A percentile compares a stretch with the other conserved stretches of the same genome.
Conservation (phyloP, 306 rosid species). For the Lotus japonicus region DNA sequence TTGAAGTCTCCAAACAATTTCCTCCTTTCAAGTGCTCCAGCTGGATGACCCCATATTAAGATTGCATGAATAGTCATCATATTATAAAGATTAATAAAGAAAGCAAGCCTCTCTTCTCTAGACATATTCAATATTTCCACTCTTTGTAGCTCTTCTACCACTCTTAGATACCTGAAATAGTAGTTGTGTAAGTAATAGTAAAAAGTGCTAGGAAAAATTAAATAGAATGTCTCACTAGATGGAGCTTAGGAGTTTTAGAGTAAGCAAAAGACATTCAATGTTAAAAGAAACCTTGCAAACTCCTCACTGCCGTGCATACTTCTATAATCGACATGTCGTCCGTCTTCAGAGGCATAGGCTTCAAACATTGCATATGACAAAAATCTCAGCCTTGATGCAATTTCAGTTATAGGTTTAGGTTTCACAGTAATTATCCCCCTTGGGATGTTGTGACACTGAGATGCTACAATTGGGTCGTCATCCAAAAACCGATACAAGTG, state of each 20-base stretch:
- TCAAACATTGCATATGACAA: slow-evolving; percentile 66
- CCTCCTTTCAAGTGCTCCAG: slow-evolving; percentile 72
- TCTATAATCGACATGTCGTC: slow-evolving; percentile 65
- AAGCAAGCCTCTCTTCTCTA: slow-evolving; percentile 89
- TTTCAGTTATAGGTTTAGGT: slow-evolving; percentile 71
- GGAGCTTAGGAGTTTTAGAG: neutral
- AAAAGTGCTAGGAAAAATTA: neutral
- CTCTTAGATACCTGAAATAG: slow-evolving; percentile 73
- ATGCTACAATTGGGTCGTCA: slow-evolving; percentile 67
- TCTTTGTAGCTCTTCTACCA: slow-evolving; percentile 87
- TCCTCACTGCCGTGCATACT: slow-evolving; percentile 87
- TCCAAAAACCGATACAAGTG: slow-evolving; percentile 83
- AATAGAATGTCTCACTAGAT: neutral
- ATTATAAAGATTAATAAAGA: slow-evolving; percentile 89
- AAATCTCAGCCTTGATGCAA: slow-evolving; percentile 78
- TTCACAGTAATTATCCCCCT: slow-evolving; percentile 63
- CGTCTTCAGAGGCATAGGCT: slow-evolving; percentile 70
- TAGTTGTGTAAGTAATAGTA: neutral
- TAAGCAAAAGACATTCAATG: neutral
- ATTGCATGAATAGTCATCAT: slow-evolving; percentile 95
- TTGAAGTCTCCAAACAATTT: slow-evolving; percentile 73
- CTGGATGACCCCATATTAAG: slow-evolving; percentile 65
- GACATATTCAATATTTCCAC: slow-evolving; percentile 58
- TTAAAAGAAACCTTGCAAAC: slow-evolving; percentile 68
- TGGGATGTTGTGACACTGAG: slow-evolving; percentile 77